Base-by-base conservation (phyloP, 306 rosid genomes). In the Hippophae tibetana region DNA sequence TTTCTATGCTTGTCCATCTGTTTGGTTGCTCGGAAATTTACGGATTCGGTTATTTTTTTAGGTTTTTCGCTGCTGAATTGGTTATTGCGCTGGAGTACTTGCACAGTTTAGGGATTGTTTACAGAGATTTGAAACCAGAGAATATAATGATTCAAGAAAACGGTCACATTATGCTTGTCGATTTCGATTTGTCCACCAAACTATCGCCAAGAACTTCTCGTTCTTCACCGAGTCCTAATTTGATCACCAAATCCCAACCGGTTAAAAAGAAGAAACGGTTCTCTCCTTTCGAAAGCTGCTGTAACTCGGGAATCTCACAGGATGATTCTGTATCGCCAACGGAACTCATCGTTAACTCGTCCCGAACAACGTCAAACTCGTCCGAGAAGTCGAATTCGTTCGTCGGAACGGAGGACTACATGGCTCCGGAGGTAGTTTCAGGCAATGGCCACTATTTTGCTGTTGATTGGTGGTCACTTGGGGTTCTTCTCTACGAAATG, bases 381-480 rank as follows among this genome's bases (percentile, higher is more conserved):
- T 79, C 82, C 13, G 95, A 77, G 63, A 87, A 83, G 56, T 92
- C 89, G 3, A 92, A 85, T 74, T 87, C 98, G 18, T 92, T 92
- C 58, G 98, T 92, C 6, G 98, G 98, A 13, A 92, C 96, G 0
- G 98, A 92, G 75, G 98, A 92, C 69, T 92, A 92, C 70, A 95
- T 92, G 52, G 89, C 98, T 26, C 98, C 98, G 1, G 98, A 92
- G 65, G 78, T 92, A 13, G 63, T 92, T 0, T 52, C 73, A 1
- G 98, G 96, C 0, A 9, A 69, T 7, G 98, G 96, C 7, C 98
- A 92, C 54, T 69, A 80, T 27, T 92, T 87, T 42, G 70, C 81
- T 3, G 98, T 85, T 8, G 98, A 92, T 73, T 92, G 98, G 98
- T 92, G 98, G 98, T 83, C 98, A 2, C 65, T 76, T 5, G 98